Base-by-base conservation (phyloP, 139 green algal species). In the Microglena sp. region DNA sequence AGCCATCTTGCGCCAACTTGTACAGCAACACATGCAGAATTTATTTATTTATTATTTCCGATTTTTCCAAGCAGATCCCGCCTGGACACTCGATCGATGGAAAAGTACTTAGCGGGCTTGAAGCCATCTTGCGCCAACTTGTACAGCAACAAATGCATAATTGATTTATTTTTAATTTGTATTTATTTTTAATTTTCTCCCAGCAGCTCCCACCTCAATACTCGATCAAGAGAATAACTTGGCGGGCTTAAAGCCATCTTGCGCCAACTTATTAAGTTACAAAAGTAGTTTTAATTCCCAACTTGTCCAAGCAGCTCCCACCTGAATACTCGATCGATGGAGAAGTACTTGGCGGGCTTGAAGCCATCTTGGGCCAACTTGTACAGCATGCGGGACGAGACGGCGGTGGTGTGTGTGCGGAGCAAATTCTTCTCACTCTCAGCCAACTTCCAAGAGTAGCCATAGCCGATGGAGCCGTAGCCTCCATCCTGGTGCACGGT, bases 401-500 rank as follows among this genome's bases (percentile, higher is more conserved):
- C 94, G 2, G 94, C 94, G 1, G 94, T 99, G 24, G 94, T 99
- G 85, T 99, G 93, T 7, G 94, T 99, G 62, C 94, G 80, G 70
- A 98, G 85, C 69, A 98, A 83, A 78, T 98, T 98, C 89, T 98
- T 98, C 78, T 96, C 80, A 5, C 89, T 88, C 62, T 98, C 93
- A 18, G 78, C 70, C 5, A 71, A 63, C 75, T 93, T 93, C 93
- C 93, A 98, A 66, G 79, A 74, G 81, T 92, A 95, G 21, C 89
- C 86, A 69, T 98, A 98, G 45, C 92, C 92, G 1, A 66, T 68
- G 43, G 80, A 91, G 32, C 92, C 92, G 66, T 85, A 91, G 34
- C 92, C 92, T 27, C 92, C 92, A 1, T 68, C 44, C 73, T 98
- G 81, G 73, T 98, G 92, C 2, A 80, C 81, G 8, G 69, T 40